Evolutionary conservation across 805 yeast species (phyloP), one percentile per base, ranked within the genome.

Genomic region (Hanseniaspora vineae): DNA sequence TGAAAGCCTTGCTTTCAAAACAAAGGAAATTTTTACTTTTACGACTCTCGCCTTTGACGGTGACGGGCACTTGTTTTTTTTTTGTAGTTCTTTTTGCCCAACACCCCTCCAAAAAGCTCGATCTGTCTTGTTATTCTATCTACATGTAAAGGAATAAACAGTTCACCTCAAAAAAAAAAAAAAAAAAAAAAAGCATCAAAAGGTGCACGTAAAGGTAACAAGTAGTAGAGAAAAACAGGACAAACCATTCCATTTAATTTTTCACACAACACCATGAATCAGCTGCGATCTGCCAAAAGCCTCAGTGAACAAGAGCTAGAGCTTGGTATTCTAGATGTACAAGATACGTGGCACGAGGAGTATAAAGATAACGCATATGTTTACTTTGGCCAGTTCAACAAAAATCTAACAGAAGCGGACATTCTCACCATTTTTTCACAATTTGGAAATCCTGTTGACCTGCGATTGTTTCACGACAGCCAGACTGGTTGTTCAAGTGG

Each of bases 321-420:
- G n/a, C 65, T 65, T 8, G 78, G 80, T 13, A 73, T 78, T 0
- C 62, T 81, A 0, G 70, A 73, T 35, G 48, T 58, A 1, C 64
- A 69, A 3, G 85, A 83, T 0, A 87, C 96, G 6, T 90, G 97
- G 97, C 97, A 90, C 60, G 72, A 77, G 50, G 95, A 89, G 54
- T 87, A 80, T 58, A 67, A 66, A 20, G 89, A 87, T 52, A 75
- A 90, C 0, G 79, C 90, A 1, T 87, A 80, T 58, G 69, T 89
- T 1, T 84, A 70, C 57, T 78, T 90, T n/a, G 90, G 95, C 0
- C 77, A 81, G 3, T 61, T 90, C 11, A 80, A 87, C 10, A 64
- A 58, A 14, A 76, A 76, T 32, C 60, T 87, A 29, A 77, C 77
- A 9, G 96, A 87, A 58, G 78, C 79, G 44, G 97, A 90, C 59